These are phyloP conservation scores for Monosporozyma aerobia DNA, from an alignment of 805 yeast species.

Conservation along the genomic window DNA sequence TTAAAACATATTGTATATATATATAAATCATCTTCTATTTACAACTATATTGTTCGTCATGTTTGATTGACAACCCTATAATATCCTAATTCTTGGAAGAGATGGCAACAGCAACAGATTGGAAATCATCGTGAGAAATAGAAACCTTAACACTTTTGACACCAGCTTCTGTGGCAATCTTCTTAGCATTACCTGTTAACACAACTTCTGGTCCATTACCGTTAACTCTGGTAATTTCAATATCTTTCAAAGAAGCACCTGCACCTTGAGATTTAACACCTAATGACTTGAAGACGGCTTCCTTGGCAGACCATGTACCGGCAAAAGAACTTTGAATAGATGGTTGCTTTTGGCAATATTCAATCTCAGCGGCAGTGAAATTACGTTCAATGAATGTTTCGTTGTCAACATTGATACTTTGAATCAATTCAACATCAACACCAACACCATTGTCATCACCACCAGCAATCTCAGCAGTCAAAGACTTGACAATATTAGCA, in stretches of 20 bases:
- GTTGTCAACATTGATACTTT: conserved; percentile 75
- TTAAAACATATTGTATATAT: neutral
- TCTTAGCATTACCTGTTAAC: conserved; percentile 66
- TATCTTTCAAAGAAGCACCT: conserved; percentile 87
- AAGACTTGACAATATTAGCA: conserved; percentile 47
- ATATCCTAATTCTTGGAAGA: conserved; percentile 15
- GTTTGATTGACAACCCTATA: neutral
- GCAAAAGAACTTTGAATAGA: conserved; percentile 84
- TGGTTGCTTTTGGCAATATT: conserved; percentile 67
- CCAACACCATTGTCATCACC: conserved; percentile 61
- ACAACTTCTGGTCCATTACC: conserved; percentile 78
- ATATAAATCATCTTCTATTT: neutral
- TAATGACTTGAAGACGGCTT: conserved; percentile 94
- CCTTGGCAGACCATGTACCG: conserved; percentile 99
- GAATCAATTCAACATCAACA: conserved; percentile 88
- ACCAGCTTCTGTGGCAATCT: conserved; percentile 64
- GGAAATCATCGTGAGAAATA: conserved; percentile 93
- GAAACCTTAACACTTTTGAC: conserved; percentile 70
- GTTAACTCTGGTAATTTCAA: conserved; percentile 68
- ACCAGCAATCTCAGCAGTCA: conserved; percentile 38
- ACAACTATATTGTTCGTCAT: neutral
- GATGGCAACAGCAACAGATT: conserved; percentile 95
- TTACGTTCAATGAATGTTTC: conserved; percentile 87
- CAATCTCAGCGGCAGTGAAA: conserved; percentile 73
- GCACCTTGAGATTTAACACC: conserved; percentile 87